These are phyloP conservation scores for Chenopodium quinoa DNA, from an alignment of 148 eudicot species.

Conservation along the genomic window DNA sequence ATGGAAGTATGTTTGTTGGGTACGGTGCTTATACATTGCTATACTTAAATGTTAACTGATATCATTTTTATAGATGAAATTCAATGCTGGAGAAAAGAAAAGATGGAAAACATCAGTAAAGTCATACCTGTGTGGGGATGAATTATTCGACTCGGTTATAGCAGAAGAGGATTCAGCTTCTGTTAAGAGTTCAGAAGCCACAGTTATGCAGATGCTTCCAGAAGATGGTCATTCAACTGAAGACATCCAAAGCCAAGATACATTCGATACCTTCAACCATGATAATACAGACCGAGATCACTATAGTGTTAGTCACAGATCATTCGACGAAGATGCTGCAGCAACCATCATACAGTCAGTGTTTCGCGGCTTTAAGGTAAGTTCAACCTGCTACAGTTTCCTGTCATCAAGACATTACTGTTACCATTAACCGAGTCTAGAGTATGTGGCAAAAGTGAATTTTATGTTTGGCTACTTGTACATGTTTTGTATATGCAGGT, in stretches of 20 bases:
- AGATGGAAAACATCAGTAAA: slow-evolving; percentile 53
- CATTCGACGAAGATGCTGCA: slow-evolving; percentile 46
- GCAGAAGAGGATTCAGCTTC: slow-evolving; percentile 72
- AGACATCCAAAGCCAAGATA: slow-evolving; percentile 31
- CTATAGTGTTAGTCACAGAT: slow-evolving; percentile 18
- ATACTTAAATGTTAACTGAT: background rate
- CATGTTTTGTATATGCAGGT: slow-evolving; percentile 37
- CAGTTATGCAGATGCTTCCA: slow-evolving; percentile 49
- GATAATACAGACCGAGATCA: slow-evolving; percentile 23
- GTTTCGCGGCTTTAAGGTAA: slow-evolving; percentile 62
- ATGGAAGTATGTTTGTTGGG: background rate
- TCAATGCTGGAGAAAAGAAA: slow-evolving; percentile 34
- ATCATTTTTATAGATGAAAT: slow-evolving; percentile 33
- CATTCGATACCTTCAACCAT: slow-evolving; percentile 9
- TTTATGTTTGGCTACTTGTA: background rate
- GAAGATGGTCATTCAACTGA: slow-evolving; percentile 21
- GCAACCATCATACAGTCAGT: slow-evolving; percentile 62
- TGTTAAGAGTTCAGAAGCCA: slow-evolving; percentile 56
- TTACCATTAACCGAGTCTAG: background rate
- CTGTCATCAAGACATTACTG: background rate
- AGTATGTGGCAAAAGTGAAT: background rate
- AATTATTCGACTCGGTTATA: slow-evolving; percentile 46
- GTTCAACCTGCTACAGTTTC: background rate
- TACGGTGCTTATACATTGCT: background rate
- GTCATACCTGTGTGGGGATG: slow-evolving; percentile 77